Percentiles rank a stretch among this genome's conserved stretches.
Evolutionary conservation across 129 eudicot genomes (phyloP).

Genomic region (Ambrosia trifida): DNA sequence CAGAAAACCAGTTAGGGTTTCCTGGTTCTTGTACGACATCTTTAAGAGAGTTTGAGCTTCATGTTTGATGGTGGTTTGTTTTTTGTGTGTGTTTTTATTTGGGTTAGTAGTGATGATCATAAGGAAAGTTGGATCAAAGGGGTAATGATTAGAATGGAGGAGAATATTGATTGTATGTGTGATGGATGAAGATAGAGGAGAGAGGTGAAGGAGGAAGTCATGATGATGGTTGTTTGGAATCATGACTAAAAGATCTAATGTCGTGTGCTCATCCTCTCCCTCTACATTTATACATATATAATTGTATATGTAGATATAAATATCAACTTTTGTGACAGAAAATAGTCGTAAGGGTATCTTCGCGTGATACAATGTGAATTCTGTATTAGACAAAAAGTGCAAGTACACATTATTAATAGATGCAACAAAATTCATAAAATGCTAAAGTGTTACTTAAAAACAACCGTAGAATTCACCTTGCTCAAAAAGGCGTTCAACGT

Average conservation of each 20-base stretch:
- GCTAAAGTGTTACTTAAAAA: too few relatives aligned
- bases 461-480: too few relatives aligned
- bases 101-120: not conserved
- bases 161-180: not conserved
- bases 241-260: slow-evolving; percentile 27
- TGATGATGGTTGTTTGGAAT: slow-evolving; percentile 33
- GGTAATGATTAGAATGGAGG: slow-evolving; percentile 28
- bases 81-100: not conserved
- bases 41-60: slow-evolving; percentile 13
- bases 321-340: not conserved
- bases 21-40: slow-evolving; percentile 17
- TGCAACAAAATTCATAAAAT: too few relatives aligned
- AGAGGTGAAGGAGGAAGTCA: slow-evolving; percentile 25
- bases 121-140: not conserved
- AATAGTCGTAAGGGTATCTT: too few relatives aligned
- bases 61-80: slow-evolving; percentile 5
- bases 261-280: slow-evolving; percentile 12
- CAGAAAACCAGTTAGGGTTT: not conserved
- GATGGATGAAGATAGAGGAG: slow-evolving; percentile 12
- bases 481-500: too few relatives aligned
- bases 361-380: too few relatives aligned
- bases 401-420: too few relatives aligned
- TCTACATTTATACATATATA: not conserved
- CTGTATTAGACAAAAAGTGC: too few relatives aligned
- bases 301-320: not conserved